phyloP scores from a whole-genome alignment of 1,139 yeast species.

The Yarrowia galli region DNA sequence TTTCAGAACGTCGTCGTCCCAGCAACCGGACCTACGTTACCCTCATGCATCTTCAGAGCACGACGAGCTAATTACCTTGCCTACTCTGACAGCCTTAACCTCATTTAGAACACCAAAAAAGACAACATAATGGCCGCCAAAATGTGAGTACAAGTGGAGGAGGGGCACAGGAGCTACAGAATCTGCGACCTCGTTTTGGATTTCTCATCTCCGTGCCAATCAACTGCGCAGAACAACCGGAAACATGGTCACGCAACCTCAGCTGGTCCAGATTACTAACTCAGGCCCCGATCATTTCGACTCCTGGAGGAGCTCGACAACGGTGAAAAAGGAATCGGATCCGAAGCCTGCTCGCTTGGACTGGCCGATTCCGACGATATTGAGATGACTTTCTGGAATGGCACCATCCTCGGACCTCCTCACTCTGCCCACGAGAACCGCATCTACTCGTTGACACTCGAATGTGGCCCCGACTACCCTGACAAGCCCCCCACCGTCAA shows the following conservation, averaged over 20 bases:
- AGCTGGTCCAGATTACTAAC: constrained; percentile 3
- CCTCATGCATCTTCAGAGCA: constrained; percentile 34
- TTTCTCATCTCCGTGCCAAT: constrained; percentile 41
- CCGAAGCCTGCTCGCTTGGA: constrained; percentile 96
- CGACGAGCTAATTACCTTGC: constrained; percentile 36
- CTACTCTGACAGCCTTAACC: constrained; percentile 25
- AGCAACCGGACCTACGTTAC: constrained; percentile 24
- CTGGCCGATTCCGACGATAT: constrained; percentile 87
- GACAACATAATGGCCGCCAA: constrained; percentile 52
- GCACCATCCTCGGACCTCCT: constrained; percentile 96
- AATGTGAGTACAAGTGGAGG: constrained; percentile 50
- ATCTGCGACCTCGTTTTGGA: not conserved
- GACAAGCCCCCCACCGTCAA: constrained; percentile 83
- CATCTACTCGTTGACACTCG: constrained; percentile 81
- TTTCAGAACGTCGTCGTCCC: not conserved
- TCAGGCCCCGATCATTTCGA: constrained; percentile 90
- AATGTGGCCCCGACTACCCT: constrained; percentile 87
- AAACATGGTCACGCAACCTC: constrained; percentile 19
- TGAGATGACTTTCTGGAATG: constrained; percentile 93
- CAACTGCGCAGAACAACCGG: not conserved
- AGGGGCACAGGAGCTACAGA: not conserved
- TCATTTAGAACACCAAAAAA: constrained; percentile 21
- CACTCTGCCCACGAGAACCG: constrained; percentile 93
- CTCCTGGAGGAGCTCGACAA: constrained; percentile 94
- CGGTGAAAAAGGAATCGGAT: constrained; percentile 97